Conservation (phyloP, 768 basidiomycete genomes). For the Naganishia antarctica region DNA sequence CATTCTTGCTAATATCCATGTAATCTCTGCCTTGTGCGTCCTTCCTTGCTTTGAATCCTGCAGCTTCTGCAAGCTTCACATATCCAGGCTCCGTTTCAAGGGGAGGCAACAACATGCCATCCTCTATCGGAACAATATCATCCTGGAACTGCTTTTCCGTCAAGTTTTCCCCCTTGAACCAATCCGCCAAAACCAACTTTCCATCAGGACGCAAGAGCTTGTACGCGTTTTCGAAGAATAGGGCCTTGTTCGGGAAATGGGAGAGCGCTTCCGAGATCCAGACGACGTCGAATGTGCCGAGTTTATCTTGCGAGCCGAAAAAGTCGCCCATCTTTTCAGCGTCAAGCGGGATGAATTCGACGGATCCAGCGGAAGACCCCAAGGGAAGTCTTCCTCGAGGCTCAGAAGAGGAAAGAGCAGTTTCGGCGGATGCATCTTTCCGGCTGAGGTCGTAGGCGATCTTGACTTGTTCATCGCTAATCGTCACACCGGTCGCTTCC, state of each 20-base stretch:
- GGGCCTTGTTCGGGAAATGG: slow-evolving; percentile 29
- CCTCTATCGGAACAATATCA: slow-evolving; percentile 31
- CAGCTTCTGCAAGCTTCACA: slow-evolving; percentile 13
- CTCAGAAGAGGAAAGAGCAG: neutral
- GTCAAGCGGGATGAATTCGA: slow-evolving; percentile 29
- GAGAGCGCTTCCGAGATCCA: slow-evolving; percentile 35
- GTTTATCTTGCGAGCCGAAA: slow-evolving; percentile 10
- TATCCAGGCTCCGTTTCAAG: slow-evolving; percentile 29
- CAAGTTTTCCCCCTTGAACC: slow-evolving; percentile 27
- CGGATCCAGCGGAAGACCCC: slow-evolving; percentile 13
- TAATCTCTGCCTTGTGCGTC: slow-evolving; percentile 21
- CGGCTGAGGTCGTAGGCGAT: slow-evolving; percentile 31
- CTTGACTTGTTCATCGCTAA: slow-evolving; percentile 29
- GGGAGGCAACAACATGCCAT: slow-evolving; percentile 32
- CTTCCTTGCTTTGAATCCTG: slow-evolving; percentile 21
- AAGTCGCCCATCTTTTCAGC: slow-evolving; percentile 28
- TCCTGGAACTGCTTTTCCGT: slow-evolving; percentile 18
- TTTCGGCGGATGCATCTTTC: slow-evolving; percentile 9
- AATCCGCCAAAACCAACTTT: slow-evolving; percentile 30
- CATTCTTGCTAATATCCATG: slow-evolving; percentile 30
- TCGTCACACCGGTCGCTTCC: slow-evolving; percentile 28
- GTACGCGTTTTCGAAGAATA: slow-evolving; percentile 30
- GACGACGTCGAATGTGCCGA: slow-evolving; percentile 30
- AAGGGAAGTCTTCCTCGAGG: neutral
- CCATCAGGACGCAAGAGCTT: slow-evolving; percentile 17